Evolutionary conservation across 495 filamentous ascomycete genomes (phyloP), one percentile per base, ranked within the genome.

Genomic region (Hamigera avellanea): DNA sequence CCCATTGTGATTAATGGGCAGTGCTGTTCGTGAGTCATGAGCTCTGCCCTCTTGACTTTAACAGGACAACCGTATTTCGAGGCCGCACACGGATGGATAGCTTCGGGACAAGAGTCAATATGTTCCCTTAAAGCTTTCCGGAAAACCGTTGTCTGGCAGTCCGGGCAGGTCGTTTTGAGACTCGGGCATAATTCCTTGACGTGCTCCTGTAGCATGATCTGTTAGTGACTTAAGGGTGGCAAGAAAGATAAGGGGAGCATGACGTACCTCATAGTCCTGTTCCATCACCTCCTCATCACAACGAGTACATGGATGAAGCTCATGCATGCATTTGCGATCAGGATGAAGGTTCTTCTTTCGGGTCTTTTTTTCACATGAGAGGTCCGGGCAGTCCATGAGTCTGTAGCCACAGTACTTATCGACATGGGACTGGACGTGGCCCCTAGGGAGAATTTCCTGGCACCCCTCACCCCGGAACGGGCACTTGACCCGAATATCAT

Each of bases 401-500:
- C 70, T 69, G 48, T 78, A 81, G 6, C 66, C 69, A 53, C 86
- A 94, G 50, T 86, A 81, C 40, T 76, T 78, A 35, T 80, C 67
- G 31, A 86, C 70, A 53, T 94, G 86, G 32, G 75, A 71, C 46
- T 80, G 70, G 28, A 91, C 65, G 44, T 83, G 70, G 30, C 77
- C 75, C 14, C 86, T 65, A 17, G 76, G 61, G 32, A 81, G 60
- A 19, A 73, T 53, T 25, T 76, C 64, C 18, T 61, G 52, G 57
- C 86, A 94, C 0, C 83, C 83, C 14, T 70, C 66, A 13, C 50
- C 39, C 6, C 48, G 52, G 30, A 78, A 76, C 0, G 83, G 83
- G 54, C 86, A 93, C 38, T 68, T 70, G 41, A 86, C 86, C 23
- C 65, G 50, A 14, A 94, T 68, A 38, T 80, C 83, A 46, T 91